Base-by-base conservation (phyloP, 1,284 basidiomycete genomes). In the Tremellales sp. region DNA sequence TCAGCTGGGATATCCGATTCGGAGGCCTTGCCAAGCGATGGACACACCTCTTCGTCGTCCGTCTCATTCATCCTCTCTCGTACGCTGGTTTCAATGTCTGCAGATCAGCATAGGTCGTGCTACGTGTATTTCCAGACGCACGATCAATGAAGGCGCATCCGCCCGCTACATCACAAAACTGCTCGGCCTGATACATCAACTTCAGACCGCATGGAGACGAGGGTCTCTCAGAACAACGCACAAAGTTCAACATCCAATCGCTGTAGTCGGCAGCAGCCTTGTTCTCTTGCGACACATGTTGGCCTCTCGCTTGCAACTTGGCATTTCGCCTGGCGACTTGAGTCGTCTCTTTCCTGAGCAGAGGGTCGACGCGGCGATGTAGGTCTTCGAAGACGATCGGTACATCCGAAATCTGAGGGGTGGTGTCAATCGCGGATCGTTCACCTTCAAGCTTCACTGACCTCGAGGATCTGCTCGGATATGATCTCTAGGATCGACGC, bases 391-490 rank as follows among this genome's bases (percentile, higher is more conserved):
- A 72, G 2, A 61, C 58, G 6, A 54, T 53, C 0, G 66, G 56
- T n/a, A 43, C 62, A 57, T 23, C 55, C 60, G n/a, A n/a, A 11
- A 68, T 49, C 68, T 69, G 43, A 1, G 35, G 19, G 7, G 17
- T 27, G 13, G n/a, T 40, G 23, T 25, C 11, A 24, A 29, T 26
- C 13, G n/a, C 42, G 46, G n/a, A 37, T 36, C 1, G 1, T n/a
- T n/a, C n/a, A n/a, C n/a, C n/a, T n/a, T n/a, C n/a, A n/a, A n/a
- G n/a, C n/a, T n/a, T n/a, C n/a, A 41, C 61, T 42, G 25, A 70
- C 68, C 58, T 72, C 68, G 23, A 65, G 53, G 2, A 64, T 51
- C 42, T 72, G 67, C 22, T 56, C 40, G 1, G 61, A 57, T 13
- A 72, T 57, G 17, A 72, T 45, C 24, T 59, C 49, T 2, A 68